Percentiles rank a stretch among this genome's conserved stretches.
phyloP scores from a whole-genome alignment of 305 asterid genomes.

The Lippia alba region DNA sequence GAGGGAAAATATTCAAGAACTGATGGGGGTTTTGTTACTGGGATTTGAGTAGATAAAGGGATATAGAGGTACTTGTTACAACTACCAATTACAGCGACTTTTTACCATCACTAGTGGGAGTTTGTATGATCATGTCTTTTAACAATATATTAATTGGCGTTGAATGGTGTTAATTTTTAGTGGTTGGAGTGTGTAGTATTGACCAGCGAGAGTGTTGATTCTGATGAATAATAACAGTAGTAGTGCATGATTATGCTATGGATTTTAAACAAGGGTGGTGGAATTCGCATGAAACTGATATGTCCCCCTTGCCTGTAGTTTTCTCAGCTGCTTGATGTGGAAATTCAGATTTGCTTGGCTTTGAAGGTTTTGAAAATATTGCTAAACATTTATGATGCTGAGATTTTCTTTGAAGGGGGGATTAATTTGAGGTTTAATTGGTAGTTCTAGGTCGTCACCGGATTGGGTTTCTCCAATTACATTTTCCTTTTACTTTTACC shows the following conservation, averaged over 20 bases:
- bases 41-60: constrained; percentile 7
- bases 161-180: background rate
- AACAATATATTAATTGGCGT: constrained; percentile 28
- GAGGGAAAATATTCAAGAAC: constrained; percentile 6
- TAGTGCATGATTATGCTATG: constrained; percentile 38
- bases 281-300: constrained; percentile 39
- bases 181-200: background rate
- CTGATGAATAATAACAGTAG: constrained; percentile 10
- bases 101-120: constrained; percentile 47
- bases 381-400: background rate
- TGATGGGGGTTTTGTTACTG: constrained; percentile 2
- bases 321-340: constrained; percentile 47
- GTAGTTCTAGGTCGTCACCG: no score
- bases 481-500: no score
- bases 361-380: constrained; percentile 31
- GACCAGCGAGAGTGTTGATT: background rate
- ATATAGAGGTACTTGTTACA: constrained; percentile 44
- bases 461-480: no score
- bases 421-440: no score
- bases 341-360: constrained; percentile 41
- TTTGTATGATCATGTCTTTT: constrained; percentile 46
- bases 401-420: no score
- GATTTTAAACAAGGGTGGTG: constrained; percentile 11
- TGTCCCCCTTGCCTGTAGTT: constrained; percentile 39
- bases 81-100: constrained; percentile 70